phyloP scores from a whole-genome alignment of 495 filamentous ascomycete genomes.

The Aspergillus heteromorphus region DNA sequence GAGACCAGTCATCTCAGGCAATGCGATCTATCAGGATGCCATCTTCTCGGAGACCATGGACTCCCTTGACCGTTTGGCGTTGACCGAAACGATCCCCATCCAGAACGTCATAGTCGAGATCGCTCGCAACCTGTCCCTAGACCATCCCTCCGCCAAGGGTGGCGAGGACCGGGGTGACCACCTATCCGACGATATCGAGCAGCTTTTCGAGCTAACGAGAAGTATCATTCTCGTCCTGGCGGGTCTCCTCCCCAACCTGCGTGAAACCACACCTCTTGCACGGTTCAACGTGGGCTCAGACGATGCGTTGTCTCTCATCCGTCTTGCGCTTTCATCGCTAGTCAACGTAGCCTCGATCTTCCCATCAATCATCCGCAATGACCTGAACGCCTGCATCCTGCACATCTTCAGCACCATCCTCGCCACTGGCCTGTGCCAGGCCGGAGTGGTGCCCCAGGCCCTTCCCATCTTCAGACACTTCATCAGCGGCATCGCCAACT shows the following conservation, averaged over 20 bases:
- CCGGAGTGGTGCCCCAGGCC: conserved; percentile 81
- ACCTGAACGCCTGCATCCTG: conserved; percentile 92
- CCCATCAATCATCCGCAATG: conserved; percentile 90
- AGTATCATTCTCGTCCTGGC: conserved; percentile 92
- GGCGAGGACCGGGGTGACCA: conserved; percentile 63
- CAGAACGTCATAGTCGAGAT: conserved; percentile 91
- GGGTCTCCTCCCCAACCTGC: conserved; percentile 78
- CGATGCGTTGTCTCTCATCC: conserved; percentile 77
- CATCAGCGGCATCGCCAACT: conserved; percentile 62
- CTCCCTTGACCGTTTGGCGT: conserved; percentile 80
- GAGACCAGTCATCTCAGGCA: conserved; percentile 88
- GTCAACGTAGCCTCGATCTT: conserved; percentile 94
- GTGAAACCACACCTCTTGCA: conserved; percentile 64
- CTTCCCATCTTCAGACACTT: conserved; percentile 92
- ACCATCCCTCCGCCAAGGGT: conserved; percentile 81
- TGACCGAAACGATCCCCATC: conserved; percentile 86
- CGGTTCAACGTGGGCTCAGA: conserved; percentile 59
- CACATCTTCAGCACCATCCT: conserved; percentile 96
- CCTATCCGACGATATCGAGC: conserved; percentile 93
- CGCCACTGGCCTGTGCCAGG: conserved; percentile 78
- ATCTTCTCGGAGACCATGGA: conserved; percentile 99
- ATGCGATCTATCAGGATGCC: conserved; percentile 91
- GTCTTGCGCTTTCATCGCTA: conserved; percentile 73
- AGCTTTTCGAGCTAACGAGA: conserved; percentile 92
- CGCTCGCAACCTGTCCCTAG: conserved; percentile 78